Evolutionary conservation across 176 grass and related monocot species (phyloP).

Genomic region (Sorghum bicolor): Sorghum_bicolor_NCBIv3 NC_012876.2:64952001-64952500

Average conservation of each 20-base stretch:
- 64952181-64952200: slow-evolving; percentile 76
- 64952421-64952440: slow-evolving; percentile 69
- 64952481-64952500: slow-evolving; percentile 61
- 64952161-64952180: slow-evolving; percentile 80
- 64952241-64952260: slow-evolving; percentile 59
- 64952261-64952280: slow-evolving; percentile 72
- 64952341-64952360: slow-evolving; percentile 90
- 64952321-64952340: slow-evolving; percentile 75
- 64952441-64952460: slow-evolving; percentile 62
- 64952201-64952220: slow-evolving; percentile 88
- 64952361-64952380: slow-evolving; percentile 81
- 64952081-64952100: slow-evolving; percentile 51
- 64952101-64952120: slow-evolving; percentile 84
- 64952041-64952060: slow-evolving; percentile 51
- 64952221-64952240: slow-evolving; percentile 71
- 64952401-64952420: slow-evolving; percentile 27
- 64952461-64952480: slow-evolving; percentile 69
- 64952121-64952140: slow-evolving; percentile 77
- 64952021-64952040: slow-evolving; percentile 82
- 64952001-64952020: slow-evolving; percentile 70
- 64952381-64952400: slow-evolving; percentile 65
- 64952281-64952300: slow-evolving; percentile 78
- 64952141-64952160: slow-evolving; percentile 93
- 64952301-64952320: slow-evolving; percentile 68
- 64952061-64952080: slow-evolving; percentile 74